Conservation (phyloP, 192 early-diverging fungal genomes). For the Dissophora globulifera region DNA sequence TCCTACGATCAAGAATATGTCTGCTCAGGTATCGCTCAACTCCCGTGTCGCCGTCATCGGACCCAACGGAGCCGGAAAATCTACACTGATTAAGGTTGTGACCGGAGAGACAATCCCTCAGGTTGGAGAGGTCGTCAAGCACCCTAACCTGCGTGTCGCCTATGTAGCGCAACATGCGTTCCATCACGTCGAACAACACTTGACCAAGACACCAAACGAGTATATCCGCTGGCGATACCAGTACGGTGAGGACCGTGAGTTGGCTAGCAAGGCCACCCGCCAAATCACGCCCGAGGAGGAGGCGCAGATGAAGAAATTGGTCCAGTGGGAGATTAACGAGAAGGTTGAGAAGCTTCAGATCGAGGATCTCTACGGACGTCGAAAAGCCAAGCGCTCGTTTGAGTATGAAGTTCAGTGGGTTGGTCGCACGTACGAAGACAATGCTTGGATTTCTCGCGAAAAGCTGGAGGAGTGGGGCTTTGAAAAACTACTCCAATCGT, state of each 20-base stretch:
- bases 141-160: constrained; percentile 84
- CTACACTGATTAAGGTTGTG: constrained; percentile 72
- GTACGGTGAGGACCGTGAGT: constrained; percentile 80
- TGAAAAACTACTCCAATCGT: constrained; percentile 74
- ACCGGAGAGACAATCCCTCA: constrained; percentile 82
- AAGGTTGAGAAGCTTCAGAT: constrained; percentile 60
- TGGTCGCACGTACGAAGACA: constrained; percentile 78
- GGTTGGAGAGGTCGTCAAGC: constrained; percentile 78
- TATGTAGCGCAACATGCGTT: constrained; percentile 90
- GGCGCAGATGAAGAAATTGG: constrained; percentile 50
- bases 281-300: constrained; percentile 73
- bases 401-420: constrained; percentile 78
- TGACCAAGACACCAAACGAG: constrained; percentile 63
- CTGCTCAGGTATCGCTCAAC: constrained; percentile 73
- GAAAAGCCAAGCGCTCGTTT: constrained; percentile 73
- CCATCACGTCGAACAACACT: constrained; percentile 85
- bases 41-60: constrained; percentile 85
- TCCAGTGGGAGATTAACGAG: constrained; percentile 50
- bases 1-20: constrained; percentile 68
- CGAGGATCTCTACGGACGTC: constrained; percentile 70
- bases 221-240: constrained; percentile 85
- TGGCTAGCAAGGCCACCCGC: constrained; percentile 77
- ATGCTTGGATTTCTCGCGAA: constrained; percentile 76
- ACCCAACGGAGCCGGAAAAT: constrained; percentile 56
- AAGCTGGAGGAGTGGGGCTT: constrained; percentile 80